Base-by-base conservation (phyloP, 1,284 basidiomycete species). In the Trametes versicolor region DNA sequence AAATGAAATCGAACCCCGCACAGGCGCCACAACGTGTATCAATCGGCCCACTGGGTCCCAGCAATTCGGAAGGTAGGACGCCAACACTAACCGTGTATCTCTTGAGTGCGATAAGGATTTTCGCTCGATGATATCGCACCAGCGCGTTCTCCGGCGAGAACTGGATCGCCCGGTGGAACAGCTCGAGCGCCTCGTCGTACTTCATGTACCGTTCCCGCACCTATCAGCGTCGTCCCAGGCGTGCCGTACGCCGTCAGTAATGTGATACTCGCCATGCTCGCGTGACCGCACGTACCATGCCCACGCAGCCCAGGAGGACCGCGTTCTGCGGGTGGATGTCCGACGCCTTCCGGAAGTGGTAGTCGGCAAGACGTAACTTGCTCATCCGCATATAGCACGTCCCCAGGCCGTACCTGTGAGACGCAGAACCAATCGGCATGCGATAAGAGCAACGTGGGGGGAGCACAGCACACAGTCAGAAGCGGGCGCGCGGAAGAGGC, bases 251-350 rank as follows among this genome's bases (percentile, higher is more conserved):
- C 70, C 75, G 73, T 65, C 71, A 71, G 70, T 63, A 71, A 68
- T 63, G 65, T 43, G 63, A 67, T 68, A 57, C 64, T 54, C 45
- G 49, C 57, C 58, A 50, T 60, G 62, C 49, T 56, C 62, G 51
- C 58, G 64, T 68, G 63, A 54, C 48, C 55, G 34, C 39, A 87
- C 89, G 80, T 71, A 96, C 95, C 89, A 94, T 92, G 58, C 94
- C 95, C 73, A 97, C 91, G 79, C 94, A 96, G 73, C 94, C 94
- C 63, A 96, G 81, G 67, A 98, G 81, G 23, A 98, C 94, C 23
- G 94, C 93, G 77, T 97, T 98, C 70, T 89, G 87, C 50, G 95
- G 93, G 78, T 98, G 95, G 76, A 98, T 96, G 72, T 93, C 88
- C 39, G 90, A 85, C 3, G 97, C 96, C 76, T 91, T 92, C 70